Conservation (phyloP, 306 rosid species). For the Acacia melanoxylon region DNA sequence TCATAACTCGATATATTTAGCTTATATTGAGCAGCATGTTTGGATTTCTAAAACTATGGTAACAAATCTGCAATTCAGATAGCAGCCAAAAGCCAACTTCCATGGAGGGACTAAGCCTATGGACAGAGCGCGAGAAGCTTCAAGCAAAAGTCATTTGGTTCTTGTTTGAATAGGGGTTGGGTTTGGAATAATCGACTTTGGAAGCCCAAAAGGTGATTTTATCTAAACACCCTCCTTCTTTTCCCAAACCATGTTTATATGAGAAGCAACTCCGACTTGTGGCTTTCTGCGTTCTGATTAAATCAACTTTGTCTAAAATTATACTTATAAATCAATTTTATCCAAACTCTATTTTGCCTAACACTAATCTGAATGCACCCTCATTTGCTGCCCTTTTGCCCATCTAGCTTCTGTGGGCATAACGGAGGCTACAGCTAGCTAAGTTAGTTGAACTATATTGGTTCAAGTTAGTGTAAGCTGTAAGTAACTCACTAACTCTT, state of each 20-base stretch:
- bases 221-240: not conserved
- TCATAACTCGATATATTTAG: no score
- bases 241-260: not conserved
- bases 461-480: not conserved
- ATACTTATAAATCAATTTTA: no score
- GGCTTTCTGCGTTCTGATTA: not conserved
- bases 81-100: not conserved
- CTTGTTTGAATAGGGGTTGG: not conserved
- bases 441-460: not conserved
- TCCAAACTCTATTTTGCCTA: not conserved
- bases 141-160: not conserved
- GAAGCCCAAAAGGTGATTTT: not conserved
- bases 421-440: not conserved
- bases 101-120: not conserved
- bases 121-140: no score
- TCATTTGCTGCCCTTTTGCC: not conserved
- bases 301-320: not conserved
- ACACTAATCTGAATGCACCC: not conserved
- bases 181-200: not conserved
- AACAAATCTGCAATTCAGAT: not conserved
- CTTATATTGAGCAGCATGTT: not conserved
- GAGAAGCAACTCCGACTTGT: not conserved
- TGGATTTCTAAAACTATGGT: not conserved
- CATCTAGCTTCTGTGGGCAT: not conserved
- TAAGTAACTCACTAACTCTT: not conserved